Base-by-base conservation (phyloP, 805 yeast species). In the Kuraishia piskuri region DNA sequence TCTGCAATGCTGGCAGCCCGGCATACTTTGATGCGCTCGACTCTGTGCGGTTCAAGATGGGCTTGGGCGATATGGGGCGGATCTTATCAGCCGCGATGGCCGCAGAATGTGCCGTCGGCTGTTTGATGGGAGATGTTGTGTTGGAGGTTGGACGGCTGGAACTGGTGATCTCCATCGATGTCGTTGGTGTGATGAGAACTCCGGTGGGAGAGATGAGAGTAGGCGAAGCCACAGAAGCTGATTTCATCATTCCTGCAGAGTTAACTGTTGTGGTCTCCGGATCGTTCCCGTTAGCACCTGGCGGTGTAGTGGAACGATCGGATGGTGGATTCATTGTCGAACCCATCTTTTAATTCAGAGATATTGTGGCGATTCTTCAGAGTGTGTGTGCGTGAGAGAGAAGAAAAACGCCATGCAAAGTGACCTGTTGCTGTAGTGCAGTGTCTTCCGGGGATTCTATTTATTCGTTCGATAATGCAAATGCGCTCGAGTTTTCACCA, bases 11-110 rank as follows among this genome's bases (percentile, higher is more conserved):
- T 9, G 50, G n/a, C 40, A 26, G 19, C 19, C 22, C 22, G 2
- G 40, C 50, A 31, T 49, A 19, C 45, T 26, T 24, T 25, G 40
- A 49, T 6, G 14, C n/a, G 24, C 31, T 26, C 7, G 50, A 49
- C 40, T 49, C 50, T 10, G 40, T n/a, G 22, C 50, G 40, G 22
- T 36, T 26, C 24, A 49, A 21, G 21, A 36, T 49, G 23, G 50
- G 50, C 22, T 49, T 26, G 17, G 50, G 50, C 22, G 47, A 45
- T n/a, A 45, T 5, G 10, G 47, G 40, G 14, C 40, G 40, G 14
- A 31, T 12, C 17, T 31, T 31, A 12, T 31, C 40, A 10, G 40
- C 40, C 3, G 40, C 8, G 14, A 31, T 31, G 14, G 40, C 40
- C 40, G 40, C 7, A 5, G 40, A 31, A 12, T 31, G 40, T 31